Conservation (phyloP, 495 filamentous ascomycete species). For the Aspergillus egyptiacus region DNA sequence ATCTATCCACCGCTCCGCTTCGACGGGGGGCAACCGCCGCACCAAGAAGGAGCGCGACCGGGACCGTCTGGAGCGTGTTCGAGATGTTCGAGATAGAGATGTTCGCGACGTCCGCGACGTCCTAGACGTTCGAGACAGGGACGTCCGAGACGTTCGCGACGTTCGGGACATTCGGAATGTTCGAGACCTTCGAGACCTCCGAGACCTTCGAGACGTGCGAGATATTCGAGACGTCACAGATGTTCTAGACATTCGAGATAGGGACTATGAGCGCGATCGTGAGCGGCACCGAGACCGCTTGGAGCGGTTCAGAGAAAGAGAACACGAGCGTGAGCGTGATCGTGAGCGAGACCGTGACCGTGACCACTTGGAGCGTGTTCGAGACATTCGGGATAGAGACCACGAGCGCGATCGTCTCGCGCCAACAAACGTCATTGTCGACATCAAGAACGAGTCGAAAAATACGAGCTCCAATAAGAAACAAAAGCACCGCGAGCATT, state of each 20-base stretch:
- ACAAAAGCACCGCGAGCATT: slow-evolving; percentile 10
- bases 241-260: background rate
- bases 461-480: slow-evolving; percentile 18
- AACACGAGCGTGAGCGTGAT: background rate
- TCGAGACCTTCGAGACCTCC: too few relatives aligned
- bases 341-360: background rate
- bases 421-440: slow-evolving; percentile 25
- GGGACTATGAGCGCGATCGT: background rate
- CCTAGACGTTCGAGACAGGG: too few relatives aligned
- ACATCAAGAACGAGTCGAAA: slow-evolving; percentile 30
- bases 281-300: background rate
- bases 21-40: slow-evolving; percentile 38
- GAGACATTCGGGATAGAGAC: background rate
- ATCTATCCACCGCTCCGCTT: slow-evolving; percentile 35
- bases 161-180: too few relatives aligned
- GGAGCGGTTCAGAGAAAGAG: background rate
- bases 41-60: slow-evolving; percentile 14
- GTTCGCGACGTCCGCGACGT: background rate
- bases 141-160: too few relatives aligned
- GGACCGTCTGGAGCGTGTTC: background rate
- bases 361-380: background rate
- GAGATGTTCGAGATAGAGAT: background rate
- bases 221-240: too few relatives aligned
- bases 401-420: slow-evolving; percentile 13
- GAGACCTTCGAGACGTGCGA: background rate